A percentile compares a stretch with the other conserved stretches of the same genome.
Evolutionary conservation across 148 eudicot species (phyloP).

Genomic region (Cornus florida): DNA sequence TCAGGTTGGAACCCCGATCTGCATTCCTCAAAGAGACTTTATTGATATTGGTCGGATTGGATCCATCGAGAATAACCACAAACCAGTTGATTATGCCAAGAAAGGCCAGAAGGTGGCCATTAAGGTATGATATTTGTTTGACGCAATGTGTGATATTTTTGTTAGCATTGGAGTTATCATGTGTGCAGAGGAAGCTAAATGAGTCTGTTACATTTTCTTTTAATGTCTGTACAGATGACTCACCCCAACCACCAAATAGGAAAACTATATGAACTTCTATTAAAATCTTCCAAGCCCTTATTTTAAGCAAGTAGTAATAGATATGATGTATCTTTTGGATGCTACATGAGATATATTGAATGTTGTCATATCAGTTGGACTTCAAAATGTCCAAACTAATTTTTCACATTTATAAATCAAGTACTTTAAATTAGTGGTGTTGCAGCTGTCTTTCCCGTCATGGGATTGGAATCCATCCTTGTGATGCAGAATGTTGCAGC

Average conservation of each 20-base stretch:
- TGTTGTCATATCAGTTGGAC: neutral
- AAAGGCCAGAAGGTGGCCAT: slow-evolving; percentile 83
- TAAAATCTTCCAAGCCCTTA: neutral
- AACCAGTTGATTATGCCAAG: slow-evolving; percentile 71
- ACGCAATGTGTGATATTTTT: slow-evolving; percentile 1
- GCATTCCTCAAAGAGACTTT: slow-evolving; percentile 68
- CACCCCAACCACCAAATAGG: neutral
- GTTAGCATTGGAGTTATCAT: neutral
- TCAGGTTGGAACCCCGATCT: slow-evolving; percentile 91
- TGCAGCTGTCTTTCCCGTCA: neutral
- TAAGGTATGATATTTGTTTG: slow-evolving; percentile 52
- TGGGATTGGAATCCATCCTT: neutral
- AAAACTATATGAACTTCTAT: neutral
- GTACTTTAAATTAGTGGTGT: neutral
- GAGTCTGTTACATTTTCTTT: neutral
- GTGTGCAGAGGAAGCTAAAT: neutral
- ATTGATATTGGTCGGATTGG: slow-evolving; percentile 76
- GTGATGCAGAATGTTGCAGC: neutral
- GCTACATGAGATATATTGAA: neutral
- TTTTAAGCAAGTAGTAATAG: neutral
- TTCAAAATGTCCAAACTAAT: neutral
- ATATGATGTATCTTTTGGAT: neutral
- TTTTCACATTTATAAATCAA: neutral
- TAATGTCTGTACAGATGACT: neutral
- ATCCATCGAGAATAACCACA: slow-evolving; percentile 78